These are phyloP conservation scores for Solanum hybrid DNA, from an alignment of 305 asterid genomes.

Conservation along the genomic window DNA sequence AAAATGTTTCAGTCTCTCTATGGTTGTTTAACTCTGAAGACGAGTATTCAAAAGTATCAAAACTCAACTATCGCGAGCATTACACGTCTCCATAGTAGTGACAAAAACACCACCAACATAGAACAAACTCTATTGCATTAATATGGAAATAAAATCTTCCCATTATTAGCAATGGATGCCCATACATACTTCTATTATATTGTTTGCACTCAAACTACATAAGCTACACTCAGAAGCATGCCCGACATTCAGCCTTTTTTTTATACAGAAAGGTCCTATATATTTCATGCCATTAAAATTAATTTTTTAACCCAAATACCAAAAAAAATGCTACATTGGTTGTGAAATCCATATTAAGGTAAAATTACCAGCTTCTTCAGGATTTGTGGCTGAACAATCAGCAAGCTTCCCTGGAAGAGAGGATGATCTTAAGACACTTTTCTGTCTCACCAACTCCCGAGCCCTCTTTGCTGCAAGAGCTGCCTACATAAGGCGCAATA, in stretches of 20 bases:
- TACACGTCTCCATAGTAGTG: neutral
- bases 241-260: neutral
- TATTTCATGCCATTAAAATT: neutral
- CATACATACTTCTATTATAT: neutral
- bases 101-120: neutral
- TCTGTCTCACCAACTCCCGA: slow-evolving; percentile 87
- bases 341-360: neutral
- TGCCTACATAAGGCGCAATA: slow-evolving; percentile 43
- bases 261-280: neutral
- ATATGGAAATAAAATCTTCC: neutral
- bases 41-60: neutral
- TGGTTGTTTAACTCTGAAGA: neutral
- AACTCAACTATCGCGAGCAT: neutral
- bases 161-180: neutral
- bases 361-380: slow-evolving; percentile 68
- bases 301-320: neutral
- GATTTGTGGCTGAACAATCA: slow-evolving; percentile 89
- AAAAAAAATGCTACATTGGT: neutral
- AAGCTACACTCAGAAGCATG: neutral
- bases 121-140: neutral
- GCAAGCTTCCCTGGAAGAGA: slow-evolving; percentile 99
- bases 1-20: neutral
- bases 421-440: slow-evolving; percentile 74
- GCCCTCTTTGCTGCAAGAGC: slow-evolving; percentile 97
- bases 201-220: neutral